Base-by-base conservation (phyloP, 1,284 basidiomycete species). In the Leucoagaricus sp. region DNA sequence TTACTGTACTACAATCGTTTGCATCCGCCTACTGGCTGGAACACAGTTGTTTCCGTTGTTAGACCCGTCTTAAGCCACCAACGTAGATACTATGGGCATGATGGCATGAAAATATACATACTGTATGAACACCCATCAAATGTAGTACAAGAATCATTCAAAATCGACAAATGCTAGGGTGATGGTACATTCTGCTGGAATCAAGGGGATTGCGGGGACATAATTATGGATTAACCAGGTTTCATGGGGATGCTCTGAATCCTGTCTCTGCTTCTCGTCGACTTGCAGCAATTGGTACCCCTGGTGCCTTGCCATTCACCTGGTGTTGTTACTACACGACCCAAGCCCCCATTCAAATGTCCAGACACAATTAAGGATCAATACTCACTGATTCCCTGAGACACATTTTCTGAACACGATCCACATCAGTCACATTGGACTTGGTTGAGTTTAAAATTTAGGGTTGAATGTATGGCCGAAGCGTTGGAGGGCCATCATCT, bases 71-170 rank as follows among this genome's bases (percentile, higher is more conserved):
- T 50, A 50, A 45, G 45, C 48, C 46, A 33, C 25, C 23, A 26
- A 42, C 38, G 29, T 50, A 28, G 28, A 38, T 56, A 56, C 48
- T 36, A 17, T 46, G 33, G 38, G 19, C 51, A 53, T 45, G 34
- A 40, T 28, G 40, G 12, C 23, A 36, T 45, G 21, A 50, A 53
- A 56, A 26, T 38, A 41, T 34, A 45, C 31, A 34, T 34, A 44
- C 26, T 29, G n/a, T n/a, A n/a, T n/a, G n/a, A 12, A 19, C 31
- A 36, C 36, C 44, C 25, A 40, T 23, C 34, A 38, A 38, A 33
- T 19, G 23, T 45, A 40, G 26, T 25, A 28, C 3, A 17, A 44
- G 36, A 49, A 34, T n/a, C 21, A 25, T 12, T 33, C 36, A 17
- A 40, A 36, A 34, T 31, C 45, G 15, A 13, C 15, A 15, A 34